Percentiles rank a stretch among this genome's conserved stretches.
Conservation (phyloP, 2,329 filamentous ascomycete species). For the Ophiosphaerella herpotricha region DNA sequence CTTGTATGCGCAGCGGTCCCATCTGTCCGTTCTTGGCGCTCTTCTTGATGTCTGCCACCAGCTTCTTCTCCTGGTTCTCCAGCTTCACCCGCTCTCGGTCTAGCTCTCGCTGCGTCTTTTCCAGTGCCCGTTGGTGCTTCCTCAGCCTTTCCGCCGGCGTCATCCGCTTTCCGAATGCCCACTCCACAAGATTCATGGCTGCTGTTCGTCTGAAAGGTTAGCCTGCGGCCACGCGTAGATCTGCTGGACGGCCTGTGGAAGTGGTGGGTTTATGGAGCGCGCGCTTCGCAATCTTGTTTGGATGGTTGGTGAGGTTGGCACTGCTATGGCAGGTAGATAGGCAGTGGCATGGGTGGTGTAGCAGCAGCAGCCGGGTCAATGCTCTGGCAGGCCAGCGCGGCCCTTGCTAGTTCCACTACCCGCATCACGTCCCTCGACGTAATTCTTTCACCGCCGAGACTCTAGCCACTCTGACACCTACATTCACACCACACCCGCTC, state of each 20-base stretch:
- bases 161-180: conserved; percentile 99
- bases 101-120: conserved; percentile 95
- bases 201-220: conserved; percentile 12
- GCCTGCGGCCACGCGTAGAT: not conserved
- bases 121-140: conserved; percentile 94
- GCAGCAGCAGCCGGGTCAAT: not conserved
- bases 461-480: not conserved
- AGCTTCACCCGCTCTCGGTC: conserved; percentile 94
- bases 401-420: not conserved
- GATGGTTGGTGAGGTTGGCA: not conserved
- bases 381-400: not conserved
- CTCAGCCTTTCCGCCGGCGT: conserved; percentile 90
- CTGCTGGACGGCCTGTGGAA: not conserved
- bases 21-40: conserved; percentile 98
- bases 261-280: too few relatives aligned
- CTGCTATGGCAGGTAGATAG: not conserved
- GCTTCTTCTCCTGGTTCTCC: conserved; percentile 98
- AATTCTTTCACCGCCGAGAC: conserved; percentile 1
- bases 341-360: too few relatives aligned
- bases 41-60: conserved; percentile 95
- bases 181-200: conserved; percentile 82
- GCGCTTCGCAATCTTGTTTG: not conserved
- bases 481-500: conserved; percentile 4
- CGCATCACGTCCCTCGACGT: conserved; percentile 3
- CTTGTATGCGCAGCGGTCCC: conserved; percentile 98